Base-by-base conservation (phyloP, 2,329 filamentous ascomycete genomes). In the Westerdykella sp. region DNA sequence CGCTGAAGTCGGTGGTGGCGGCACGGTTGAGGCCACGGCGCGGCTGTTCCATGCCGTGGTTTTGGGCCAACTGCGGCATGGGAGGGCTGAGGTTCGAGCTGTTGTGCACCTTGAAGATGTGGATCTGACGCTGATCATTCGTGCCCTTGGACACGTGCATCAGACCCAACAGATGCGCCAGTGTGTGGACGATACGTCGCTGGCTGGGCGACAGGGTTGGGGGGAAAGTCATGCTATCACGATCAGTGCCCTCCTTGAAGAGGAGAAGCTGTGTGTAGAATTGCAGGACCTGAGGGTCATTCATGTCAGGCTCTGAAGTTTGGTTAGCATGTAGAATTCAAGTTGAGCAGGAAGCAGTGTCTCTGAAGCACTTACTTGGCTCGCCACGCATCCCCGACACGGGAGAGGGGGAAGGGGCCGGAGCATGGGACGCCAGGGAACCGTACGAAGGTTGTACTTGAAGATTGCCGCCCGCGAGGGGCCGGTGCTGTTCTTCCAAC, bases 1-100 rank as follows among this genome's bases (percentile, higher is more conserved):
- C 85, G 52, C 87, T 89, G 67, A 97, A 97, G 67, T 97, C 93
- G 53, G 94, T 95, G 2, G 93, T 97, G n/a, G 93, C 93, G 13
- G 93, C 90, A 49, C 93, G 84, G 71, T 89, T 95, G 30, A 98
- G 74, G 4, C 84, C 85, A 47, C 91, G 85, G 54, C 91, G 84
- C 55, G 88, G 83, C 43, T 85, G 81, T 51, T 95, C 87, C 40
- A 82, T 73, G 16, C 81, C 80, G 45, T 85, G 83, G 44, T 81
- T 81, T 1, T 65, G 73, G 57, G 73, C 83, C 73, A 73, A 83
- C 39, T 77, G 73, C n/a, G 75, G 73, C 63, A 80, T 71, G 1
- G 80, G 79, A 13, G 80, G 80, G 67, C 80, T 83, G 45, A 81
- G 69, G 45, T 77, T 78, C 7, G n/a, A 15, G 49, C 73, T 74